Percentiles rank a stretch among this genome's conserved stretches.
These are phyloP conservation scores for Gossypioides kirkii DNA, from an alignment of 345 rosid species.

Conservation along the genomic window DNA sequence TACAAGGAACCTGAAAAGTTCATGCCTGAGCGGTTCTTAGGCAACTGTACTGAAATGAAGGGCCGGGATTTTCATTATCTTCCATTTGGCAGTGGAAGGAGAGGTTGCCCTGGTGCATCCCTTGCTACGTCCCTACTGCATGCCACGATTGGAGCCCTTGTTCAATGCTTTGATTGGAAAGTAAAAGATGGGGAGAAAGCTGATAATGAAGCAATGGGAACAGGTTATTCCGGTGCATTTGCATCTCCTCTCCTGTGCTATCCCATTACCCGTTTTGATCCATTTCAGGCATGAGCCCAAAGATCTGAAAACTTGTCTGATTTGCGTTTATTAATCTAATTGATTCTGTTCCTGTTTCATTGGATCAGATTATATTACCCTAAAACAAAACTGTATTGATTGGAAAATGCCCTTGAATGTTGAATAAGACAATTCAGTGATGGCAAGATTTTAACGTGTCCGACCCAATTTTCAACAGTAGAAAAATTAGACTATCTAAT, in stretches of 20 bases:
- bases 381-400: too few relatives aligned
- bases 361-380: neutral
- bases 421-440: too few relatives aligned
- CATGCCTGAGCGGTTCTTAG: slow-evolving; percentile 37
- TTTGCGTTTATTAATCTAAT: too few relatives aligned
- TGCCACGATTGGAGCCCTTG: slow-evolving; percentile 25
- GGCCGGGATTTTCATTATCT: slow-evolving; percentile 27
- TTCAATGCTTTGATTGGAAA: slow-evolving; percentile 50
- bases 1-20: slow-evolving; percentile 29
- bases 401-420: too few relatives aligned
- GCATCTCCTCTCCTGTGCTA: slow-evolving; percentile 34
- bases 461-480: too few relatives aligned
- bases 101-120: slow-evolving; percentile 25
- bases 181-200: slow-evolving; percentile 19
- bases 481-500: too few relatives aligned
- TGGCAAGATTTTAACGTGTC: too few relatives aligned
- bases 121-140: slow-evolving; percentile 28
- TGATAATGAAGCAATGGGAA: slow-evolving; percentile 6
- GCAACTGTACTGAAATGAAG: slow-evolving; percentile 5
- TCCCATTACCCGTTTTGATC: slow-evolving; percentile 16
- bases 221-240: slow-evolving; percentile 37
- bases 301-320: neutral
- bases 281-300: neutral
- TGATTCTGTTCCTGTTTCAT: neutral
- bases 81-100: slow-evolving; percentile 41